Base-by-base conservation (phyloP, 108 stramenopile genomes). In the Skeletonema costatum region DNA sequence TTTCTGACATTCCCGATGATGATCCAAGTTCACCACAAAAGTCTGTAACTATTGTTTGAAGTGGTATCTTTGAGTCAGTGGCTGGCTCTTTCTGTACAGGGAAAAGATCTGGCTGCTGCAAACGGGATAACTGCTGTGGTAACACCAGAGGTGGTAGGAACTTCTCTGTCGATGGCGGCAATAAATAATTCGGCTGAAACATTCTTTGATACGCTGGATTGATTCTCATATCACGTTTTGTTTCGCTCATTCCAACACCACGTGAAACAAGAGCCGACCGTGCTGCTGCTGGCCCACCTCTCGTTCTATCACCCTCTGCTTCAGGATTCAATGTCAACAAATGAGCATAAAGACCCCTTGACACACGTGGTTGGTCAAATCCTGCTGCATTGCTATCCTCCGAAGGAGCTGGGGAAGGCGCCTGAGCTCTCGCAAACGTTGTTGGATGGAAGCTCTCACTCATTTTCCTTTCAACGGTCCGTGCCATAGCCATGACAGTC, bases 261-360 rank as follows among this genome's bases (percentile, higher is more conserved):
- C 78, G 71, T 46, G 88, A 82, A 68, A 87, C 66, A 65, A 93
- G 62, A 12, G 92, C 92, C 21, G 85, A 68, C 25, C 83, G 87
- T 8, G 88, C 80, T 17, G 92, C 89, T 2, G 64, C 59, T 19
- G 68, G 63, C 44, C 80, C 87, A 33, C 78, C 82, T 68, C 81
- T 84, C 14, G 66, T 46, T 16, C 86, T 41, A 7, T 84, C 70
- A 32, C 87, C 87, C 69, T 93, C 92, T 53, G 78, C 80, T 25
- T 74, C 74, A 10, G 89, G 92, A 58, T 80, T 74, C 38, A 93
- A 56, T 61, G 81, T 89, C 29, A 92, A 74, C 31, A 89, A 78
- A 17, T 86, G 42, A 63, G 80, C 17, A 67, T 42, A 11, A 70
- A 80, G 77, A 81, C 79, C 48, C 64, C 70, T 42, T 66, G 82